Base-by-base conservation (phyloP, 2,329 filamentous ascomycete genomes). In the Boeremia exigua region DNA sequence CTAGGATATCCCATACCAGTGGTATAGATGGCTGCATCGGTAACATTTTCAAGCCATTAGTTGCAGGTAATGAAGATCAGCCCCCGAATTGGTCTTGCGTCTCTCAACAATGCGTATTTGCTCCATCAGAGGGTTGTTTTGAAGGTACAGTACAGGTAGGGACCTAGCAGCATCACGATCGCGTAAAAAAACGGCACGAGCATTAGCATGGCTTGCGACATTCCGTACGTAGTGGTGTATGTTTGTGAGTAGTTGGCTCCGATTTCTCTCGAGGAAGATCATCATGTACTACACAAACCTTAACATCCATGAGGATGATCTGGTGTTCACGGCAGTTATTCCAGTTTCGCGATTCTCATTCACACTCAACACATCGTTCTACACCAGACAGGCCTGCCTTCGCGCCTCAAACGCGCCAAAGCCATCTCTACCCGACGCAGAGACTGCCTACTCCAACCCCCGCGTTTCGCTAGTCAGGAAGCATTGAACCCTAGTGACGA, bases 391-490 rank as follows among this genome's bases (percentile, higher is more conserved):
- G 19, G 19, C 19, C 17, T 28, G 17, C 25, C 3, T 37, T 28
- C 15, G 38, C 42, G 37, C 37, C 30, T 42, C 40, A 50, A 34
- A 42, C 42, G 27, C 46, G 40, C 52, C 30, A 37, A 25, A 42
- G 25, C 42, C 42, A 42, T 34, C 28, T 45, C 25, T 49, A 47
- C 37, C 50, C 40, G 49, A 27, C 30, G 28, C 33, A 36, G 50
- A 34, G 43, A 30, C 14, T 39, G 27, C 34, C 38, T 44, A 34
- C 30, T 48, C 38, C 32, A 15, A 53, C 60, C 60, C 63, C 63
- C 61, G 58, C 63, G 51, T 61, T 61, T 42, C 47, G 39, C 53
- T 51, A 51, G 47, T 46, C 46, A 46, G 30, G 29, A 32, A 33
- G 36, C 19, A 25, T 37, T 27, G 25, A 36, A 50, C 30, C 47